Conservation (phyloP, 202 grass and related monocot genomes). For the Eragrostis tef region DNA sequence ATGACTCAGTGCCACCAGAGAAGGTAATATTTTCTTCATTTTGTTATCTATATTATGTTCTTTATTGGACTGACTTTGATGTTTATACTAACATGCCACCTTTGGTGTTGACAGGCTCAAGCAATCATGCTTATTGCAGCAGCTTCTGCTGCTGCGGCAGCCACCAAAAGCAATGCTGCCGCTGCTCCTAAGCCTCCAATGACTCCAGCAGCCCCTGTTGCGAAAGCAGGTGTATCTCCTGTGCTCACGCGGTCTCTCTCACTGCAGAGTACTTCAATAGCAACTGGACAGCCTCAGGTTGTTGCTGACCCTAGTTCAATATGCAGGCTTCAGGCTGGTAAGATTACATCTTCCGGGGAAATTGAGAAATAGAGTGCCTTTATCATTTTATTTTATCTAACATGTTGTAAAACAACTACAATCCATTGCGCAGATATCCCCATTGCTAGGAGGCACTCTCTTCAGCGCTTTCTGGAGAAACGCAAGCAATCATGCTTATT, state of each 20-base stretch:
- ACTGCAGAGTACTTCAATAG: slow-evolving; percentile 77
- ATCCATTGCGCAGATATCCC: slow-evolving; percentile 67
- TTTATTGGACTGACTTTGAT: slow-evolving; percentile 1
- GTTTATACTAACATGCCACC: slow-evolving; percentile 28
- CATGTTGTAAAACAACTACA: slow-evolving; percentile 27
- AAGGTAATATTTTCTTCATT: slow-evolving; percentile 61
- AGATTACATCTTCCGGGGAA: slow-evolving; percentile 34
- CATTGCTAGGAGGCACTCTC: slow-evolving; percentile 91
- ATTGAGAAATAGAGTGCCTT: neutral
- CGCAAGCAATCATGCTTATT: slow-evolving; percentile 98
- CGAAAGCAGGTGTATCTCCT: slow-evolving; percentile 44
- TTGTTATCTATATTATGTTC: slow-evolving; percentile 11
- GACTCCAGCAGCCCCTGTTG: slow-evolving; percentile 26
- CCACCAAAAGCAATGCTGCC: slow-evolving; percentile 46
- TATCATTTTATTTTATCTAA: neutral
- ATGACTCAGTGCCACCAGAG: slow-evolving; percentile 75
- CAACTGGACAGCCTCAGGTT: slow-evolving; percentile 56
- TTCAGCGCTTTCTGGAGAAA: slow-evolving; percentile 87
- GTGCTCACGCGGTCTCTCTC: slow-evolving; percentile 75
- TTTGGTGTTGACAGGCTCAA: slow-evolving; percentile 67
- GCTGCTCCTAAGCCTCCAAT: slow-evolving; percentile 46
- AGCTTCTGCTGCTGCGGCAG: slow-evolving; percentile 46
- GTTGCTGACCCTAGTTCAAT: slow-evolving; percentile 58
- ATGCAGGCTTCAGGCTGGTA: slow-evolving; percentile 93
- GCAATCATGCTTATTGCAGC: slow-evolving; percentile 98